Evolutionary conservation across 148 eudicot genomes (phyloP), one percentile per base, ranked within the genome.

Genomic region (Rhododendron henanense): DNA sequence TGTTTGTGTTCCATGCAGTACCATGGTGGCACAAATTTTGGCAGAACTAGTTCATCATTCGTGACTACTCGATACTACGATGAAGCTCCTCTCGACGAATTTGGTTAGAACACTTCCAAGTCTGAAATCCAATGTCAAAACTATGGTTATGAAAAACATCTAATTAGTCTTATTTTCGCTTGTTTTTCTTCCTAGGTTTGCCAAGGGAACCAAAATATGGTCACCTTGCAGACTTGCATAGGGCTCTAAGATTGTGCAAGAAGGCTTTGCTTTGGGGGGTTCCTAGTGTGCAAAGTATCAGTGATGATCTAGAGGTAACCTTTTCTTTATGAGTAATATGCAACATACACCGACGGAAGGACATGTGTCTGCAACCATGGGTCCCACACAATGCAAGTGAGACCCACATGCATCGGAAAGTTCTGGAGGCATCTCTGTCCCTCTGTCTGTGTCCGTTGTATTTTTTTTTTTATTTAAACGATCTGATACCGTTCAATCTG

Each of bases 1-100:
- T 79, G 19, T 28, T 31, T 9, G 44, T 53, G 41, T 53, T 76
- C 21, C 37, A 85, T 78, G 79, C 87, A 97, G 99, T 97, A 90
- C 89, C 88, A 91, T 81, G 99, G 99, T 85, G 99, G 99, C 61
- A 95, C 98, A 76, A 95, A 94, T 84, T 97, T 84, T 85, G 99
- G 92, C 39, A 92, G 98, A 91, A 86, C 90, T 0, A 78, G 91
- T 21, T 93, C 95, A 57, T 89, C 97, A 35, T 97, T 92, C 44
- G 93, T 89, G 55, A 92, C 94, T 37, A 95, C 99, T 59, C 89
- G 98, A 63, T 97, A 97, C 92, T 97, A 97, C 57, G 99, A 97
- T 85, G 96, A 97, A 92, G 99, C 95, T 88, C 99, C 98, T 44
- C 87, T 97, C 28, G 98, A 97, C 83, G 98, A 97, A 88, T 97